These are phyloP conservation scores for Mucuna pruriens DNA, from an alignment of 306 rosid species.

Conservation along the genomic window DNA sequence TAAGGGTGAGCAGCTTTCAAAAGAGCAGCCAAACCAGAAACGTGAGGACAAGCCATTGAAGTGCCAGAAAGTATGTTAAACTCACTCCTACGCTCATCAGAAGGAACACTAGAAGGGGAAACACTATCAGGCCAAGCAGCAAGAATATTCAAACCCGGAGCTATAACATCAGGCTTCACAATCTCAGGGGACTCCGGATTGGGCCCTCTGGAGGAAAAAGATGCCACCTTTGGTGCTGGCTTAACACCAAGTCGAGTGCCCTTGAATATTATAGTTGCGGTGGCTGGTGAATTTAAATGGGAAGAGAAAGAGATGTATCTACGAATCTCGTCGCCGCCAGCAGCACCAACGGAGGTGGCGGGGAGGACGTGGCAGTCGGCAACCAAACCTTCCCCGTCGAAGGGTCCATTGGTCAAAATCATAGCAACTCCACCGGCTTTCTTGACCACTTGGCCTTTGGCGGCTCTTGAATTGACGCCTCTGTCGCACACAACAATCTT, in stretches of 20 bases:
- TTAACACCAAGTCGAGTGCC: conserved; percentile 70
- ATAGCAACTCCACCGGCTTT: conserved; percentile 78
- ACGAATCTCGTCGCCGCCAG: conserved; percentile 62
- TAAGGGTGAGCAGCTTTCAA: conserved; percentile 81
- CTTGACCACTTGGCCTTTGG: conserved; percentile 77
- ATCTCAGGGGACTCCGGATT: conserved; percentile 82
- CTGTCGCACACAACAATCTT: conserved; percentile 80
- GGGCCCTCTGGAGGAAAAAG: conserved; percentile 86
- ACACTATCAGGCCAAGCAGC: conserved; percentile 84
- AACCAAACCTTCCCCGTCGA: conserved; percentile 87
- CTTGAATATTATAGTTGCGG: conserved; percentile 65
- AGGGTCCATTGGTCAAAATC: conserved; percentile 83
- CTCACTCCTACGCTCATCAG: conserved; percentile 65
- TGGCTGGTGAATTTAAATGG: conserved; percentile 50
- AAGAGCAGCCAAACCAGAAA: conserved; percentile 80
- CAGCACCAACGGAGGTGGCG: conserved; percentile 75
- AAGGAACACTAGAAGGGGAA: conserved; percentile 68
- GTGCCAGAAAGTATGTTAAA: conserved; percentile 87
- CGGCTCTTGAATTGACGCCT: conserved; percentile 78
- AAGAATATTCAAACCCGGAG: conserved; percentile 84
- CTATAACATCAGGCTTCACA: conserved; percentile 78
- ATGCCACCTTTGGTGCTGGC: conserved; percentile 90
- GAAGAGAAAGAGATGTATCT: conserved; percentile 48
- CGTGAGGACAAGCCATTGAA: conserved; percentile 95
- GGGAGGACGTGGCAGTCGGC: conserved; percentile 91